phyloP scores from a whole-genome alignment of 176 grass and related monocot species.

The Phoenix roebelenii region DNA sequence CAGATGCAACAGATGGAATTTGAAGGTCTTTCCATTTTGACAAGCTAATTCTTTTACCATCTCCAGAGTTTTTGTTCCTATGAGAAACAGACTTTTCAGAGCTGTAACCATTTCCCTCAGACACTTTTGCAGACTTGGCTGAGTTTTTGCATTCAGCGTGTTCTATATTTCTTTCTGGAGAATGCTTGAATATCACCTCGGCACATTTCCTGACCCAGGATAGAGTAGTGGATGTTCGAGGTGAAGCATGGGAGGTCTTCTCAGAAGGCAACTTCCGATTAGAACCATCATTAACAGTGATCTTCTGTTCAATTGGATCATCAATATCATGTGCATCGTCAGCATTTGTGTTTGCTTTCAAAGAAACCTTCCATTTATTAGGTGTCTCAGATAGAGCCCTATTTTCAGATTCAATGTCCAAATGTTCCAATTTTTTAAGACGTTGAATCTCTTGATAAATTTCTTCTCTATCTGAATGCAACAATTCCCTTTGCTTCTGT shows the following conservation, averaged over 20 bases:
- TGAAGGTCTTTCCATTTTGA: neutral
- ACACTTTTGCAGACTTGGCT: constrained; percentile 15
- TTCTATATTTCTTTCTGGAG: constrained; percentile 31
- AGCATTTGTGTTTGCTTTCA: constrained; percentile 16
- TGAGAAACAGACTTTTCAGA: neutral
- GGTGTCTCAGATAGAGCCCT: constrained; percentile 42
- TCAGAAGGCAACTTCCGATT: no score
- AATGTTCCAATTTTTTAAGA: constrained; percentile 59
- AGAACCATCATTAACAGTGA: neutral
- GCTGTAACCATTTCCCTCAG: neutral
- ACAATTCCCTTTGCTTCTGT: constrained; percentile 76
- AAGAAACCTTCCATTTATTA: constrained; percentile 27
- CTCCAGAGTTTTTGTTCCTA: neutral
- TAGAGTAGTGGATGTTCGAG: constrained; percentile 39
- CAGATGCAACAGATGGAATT: neutral
- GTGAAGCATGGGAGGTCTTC: constrained; percentile 28
- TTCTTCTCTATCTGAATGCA: constrained; percentile 68
- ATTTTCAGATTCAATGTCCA: constrained; percentile 60
- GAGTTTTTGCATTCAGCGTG: constrained; percentile 14
- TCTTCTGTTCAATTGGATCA: neutral
- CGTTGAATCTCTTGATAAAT: constrained; percentile 66
- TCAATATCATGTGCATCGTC: constrained; percentile 10
- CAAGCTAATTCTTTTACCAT: neutral
- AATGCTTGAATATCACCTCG: constrained; percentile 62
- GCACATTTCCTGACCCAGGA: constrained; percentile 73